A percentile compares a stretch with the other conserved stretches of the same genome.
phyloP scores from a whole-genome alignment of 2,329 filamentous ascomycete genomes.

The Geoglossum cookeanum region DNA sequence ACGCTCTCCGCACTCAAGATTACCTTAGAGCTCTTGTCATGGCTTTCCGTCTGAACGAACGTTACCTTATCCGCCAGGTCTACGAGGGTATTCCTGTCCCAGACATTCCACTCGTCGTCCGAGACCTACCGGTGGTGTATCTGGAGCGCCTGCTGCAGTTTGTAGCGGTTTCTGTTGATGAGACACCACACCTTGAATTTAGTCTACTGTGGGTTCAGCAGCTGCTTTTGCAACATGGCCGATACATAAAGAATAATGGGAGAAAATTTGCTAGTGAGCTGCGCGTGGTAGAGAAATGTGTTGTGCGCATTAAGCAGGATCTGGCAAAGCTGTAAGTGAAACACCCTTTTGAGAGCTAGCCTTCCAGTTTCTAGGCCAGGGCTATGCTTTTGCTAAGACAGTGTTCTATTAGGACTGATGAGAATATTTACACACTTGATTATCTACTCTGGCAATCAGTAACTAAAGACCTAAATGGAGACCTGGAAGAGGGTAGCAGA shows the following conservation, averaged over 20 bases:
- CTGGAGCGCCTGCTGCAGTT: slow-evolving; percentile 71
- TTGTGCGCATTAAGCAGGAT: slow-evolving; percentile 64
- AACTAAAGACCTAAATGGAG: not conserved
- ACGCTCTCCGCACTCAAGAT: slow-evolving; percentile 59
- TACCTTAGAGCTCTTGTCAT: slow-evolving; percentile 88
- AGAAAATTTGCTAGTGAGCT: slow-evolving; percentile 69
- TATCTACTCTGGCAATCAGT: slow-evolving; percentile 45
- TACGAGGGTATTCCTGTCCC: slow-evolving; percentile 64
- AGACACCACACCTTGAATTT: slow-evolving; percentile 86
- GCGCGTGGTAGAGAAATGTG: slow-evolving; percentile 60
- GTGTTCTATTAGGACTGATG: slow-evolving; percentile 40
- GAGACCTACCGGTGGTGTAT: slow-evolving; percentile 66
- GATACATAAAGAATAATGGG: slow-evolving; percentile 64
- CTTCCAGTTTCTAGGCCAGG: not conserved
- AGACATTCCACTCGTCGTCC: slow-evolving; percentile 61
- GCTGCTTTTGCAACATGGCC: slow-evolving; percentile 60
- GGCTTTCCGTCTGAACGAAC: slow-evolving; percentile 89
- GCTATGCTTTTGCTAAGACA: not conserved
- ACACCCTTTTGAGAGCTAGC: not conserved
- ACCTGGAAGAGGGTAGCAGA: not conserved
- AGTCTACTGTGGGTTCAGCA: slow-evolving; percentile 85
- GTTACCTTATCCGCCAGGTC: slow-evolving; percentile 60
- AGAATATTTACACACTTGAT: slow-evolving; percentile 77
- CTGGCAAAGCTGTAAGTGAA: slow-evolving; percentile 41
- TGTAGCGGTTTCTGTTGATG: slow-evolving; percentile 70